Evolutionary conservation across 2,329 filamentous ascomycete genomes (phyloP).

Genomic region (Penicillium sp.): DNA sequence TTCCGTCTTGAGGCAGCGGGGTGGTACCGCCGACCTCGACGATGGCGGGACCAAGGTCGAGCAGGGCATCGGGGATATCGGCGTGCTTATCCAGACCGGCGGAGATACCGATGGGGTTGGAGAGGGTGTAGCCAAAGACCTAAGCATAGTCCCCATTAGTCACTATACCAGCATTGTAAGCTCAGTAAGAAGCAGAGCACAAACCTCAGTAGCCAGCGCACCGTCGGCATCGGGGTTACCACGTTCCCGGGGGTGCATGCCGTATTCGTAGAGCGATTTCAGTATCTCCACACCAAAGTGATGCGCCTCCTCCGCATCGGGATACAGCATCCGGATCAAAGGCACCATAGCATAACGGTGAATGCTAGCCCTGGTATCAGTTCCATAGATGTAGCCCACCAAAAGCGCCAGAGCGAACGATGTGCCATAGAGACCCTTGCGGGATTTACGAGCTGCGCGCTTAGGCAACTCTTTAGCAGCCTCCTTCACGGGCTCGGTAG

Average conservation of each 20-base stretch:
- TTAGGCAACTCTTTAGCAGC: slow-evolving; percentile 28
- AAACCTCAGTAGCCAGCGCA: slow-evolving; percentile 54
- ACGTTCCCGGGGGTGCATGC: slow-evolving; percentile 80
- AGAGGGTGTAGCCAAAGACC: slow-evolving; percentile 75
- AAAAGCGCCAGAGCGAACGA: slow-evolving; percentile 51
- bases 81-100: slow-evolving; percentile 94
- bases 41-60: slow-evolving; percentile 79
- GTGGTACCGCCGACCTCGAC: slow-evolving; percentile 94
- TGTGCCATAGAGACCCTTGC: slow-evolving; percentile 46
- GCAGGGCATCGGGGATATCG: slow-evolving; percentile 80
- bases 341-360: slow-evolving; percentile 66
- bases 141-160: slow-evolving; percentile 14
- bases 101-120: slow-evolving; percentile 91
- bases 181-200: neutral
- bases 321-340: slow-evolving; percentile 41
- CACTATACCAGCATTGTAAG: neutral
- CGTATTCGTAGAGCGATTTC: slow-evolving; percentile 70
- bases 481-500: slow-evolving; percentile 17
- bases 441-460: slow-evolving; percentile 29
- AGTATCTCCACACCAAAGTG: slow-evolving; percentile 71
- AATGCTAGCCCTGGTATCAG: slow-evolving; percentile 70
- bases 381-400: slow-evolving; percentile 66
- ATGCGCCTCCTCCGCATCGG: slow-evolving; percentile 79
- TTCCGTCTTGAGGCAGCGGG: slow-evolving; percentile 82
- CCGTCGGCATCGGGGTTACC: slow-evolving; percentile 57